phyloP scores from a whole-genome alignment of 805 yeast genomes.

The Candida krabiensis region DNA sequence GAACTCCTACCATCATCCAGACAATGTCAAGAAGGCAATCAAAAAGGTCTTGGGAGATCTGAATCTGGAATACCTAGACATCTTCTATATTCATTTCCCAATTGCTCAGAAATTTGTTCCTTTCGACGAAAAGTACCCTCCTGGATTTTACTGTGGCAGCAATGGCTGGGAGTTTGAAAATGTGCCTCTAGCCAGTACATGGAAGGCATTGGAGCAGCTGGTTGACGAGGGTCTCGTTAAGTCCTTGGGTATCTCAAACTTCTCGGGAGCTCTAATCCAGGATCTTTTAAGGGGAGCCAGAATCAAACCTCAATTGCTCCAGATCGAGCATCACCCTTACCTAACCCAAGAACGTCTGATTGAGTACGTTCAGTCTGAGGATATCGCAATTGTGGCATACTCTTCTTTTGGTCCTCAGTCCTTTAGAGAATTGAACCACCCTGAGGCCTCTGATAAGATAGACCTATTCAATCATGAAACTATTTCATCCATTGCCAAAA shows the following conservation, averaged over 20 bases:
- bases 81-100: slow-evolving; percentile 89
- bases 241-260: slow-evolving; percentile 84
- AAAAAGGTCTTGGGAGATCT: slow-evolving; percentile 67
- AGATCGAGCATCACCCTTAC: slow-evolving; percentile 92
- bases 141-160: slow-evolving; percentile 66
- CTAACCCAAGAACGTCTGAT: slow-evolving; percentile 69
- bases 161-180: slow-evolving; percentile 52
- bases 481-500: slow-evolving; percentile 53
- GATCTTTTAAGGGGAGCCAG: slow-evolving; percentile 70
- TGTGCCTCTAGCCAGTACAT: slow-evolving; percentile 73
- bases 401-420: slow-evolving; percentile 87
- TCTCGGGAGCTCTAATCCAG: slow-evolving; percentile 62
- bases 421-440: slow-evolving; percentile 62
- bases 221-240: slow-evolving; percentile 57
- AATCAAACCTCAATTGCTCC: slow-evolving; percentile 76
- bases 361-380: slow-evolving; percentile 55
- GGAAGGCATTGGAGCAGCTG: slow-evolving; percentile 71
- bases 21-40: slow-evolving; percentile 65
- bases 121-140: slow-evolving; percentile 76
- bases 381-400: slow-evolving; percentile 72
- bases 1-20: slow-evolving; percentile 82
- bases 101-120: slow-evolving; percentile 82
- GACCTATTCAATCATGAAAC: slow-evolving; percentile 58
- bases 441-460: slow-evolving; percentile 51
- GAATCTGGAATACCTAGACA: slow-evolving; percentile 75